Percentiles rank a stretch among this genome's conserved stretches.
phyloP scores from a whole-genome alignment of 176 grass and related monocot species.

The Oryza brachyantha region DNA sequence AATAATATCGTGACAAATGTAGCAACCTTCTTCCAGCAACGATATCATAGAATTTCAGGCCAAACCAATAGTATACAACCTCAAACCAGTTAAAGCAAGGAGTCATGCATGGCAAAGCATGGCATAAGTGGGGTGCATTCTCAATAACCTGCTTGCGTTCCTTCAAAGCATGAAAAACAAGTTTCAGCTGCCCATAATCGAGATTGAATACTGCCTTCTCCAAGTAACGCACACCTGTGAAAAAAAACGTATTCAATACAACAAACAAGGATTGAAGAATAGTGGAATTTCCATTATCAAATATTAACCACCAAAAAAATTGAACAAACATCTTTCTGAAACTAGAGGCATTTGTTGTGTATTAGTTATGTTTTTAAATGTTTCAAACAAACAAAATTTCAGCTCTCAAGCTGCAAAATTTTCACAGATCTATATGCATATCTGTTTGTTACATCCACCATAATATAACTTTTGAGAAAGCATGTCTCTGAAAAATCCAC shows the following conservation, averaged over 20 bases:
- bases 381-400: background rate
- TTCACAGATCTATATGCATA: background rate
- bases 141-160: conserved; percentile 93
- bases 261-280: background rate
- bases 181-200: conserved; percentile 86
- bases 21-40: conserved; percentile 86
- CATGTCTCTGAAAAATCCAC: background rate
- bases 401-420: background rate
- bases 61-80: conserved; percentile 86
- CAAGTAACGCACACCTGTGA: conserved; percentile 89
- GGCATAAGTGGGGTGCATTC: conserved; percentile 86
- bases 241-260: conserved; percentile 26
- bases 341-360: background rate
- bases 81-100: conserved; percentile 99
- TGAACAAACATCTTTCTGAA: background rate
- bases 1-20: conserved; percentile 96
- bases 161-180: conserved; percentile 94
- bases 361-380: background rate
- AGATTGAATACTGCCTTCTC: conserved; percentile 98
- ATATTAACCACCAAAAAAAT: conserved; percentile 4
- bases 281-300: background rate
- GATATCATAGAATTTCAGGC: conserved; percentile 89
- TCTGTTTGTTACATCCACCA: background rate
- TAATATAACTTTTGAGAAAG: background rate
- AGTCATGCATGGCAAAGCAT: conserved; percentile 95